Percentiles rank a stretch among this genome's conserved stretches.
Evolutionary conservation across 331 rosid species (phyloP).

Genomic region (Quercus phellos): DNA sequence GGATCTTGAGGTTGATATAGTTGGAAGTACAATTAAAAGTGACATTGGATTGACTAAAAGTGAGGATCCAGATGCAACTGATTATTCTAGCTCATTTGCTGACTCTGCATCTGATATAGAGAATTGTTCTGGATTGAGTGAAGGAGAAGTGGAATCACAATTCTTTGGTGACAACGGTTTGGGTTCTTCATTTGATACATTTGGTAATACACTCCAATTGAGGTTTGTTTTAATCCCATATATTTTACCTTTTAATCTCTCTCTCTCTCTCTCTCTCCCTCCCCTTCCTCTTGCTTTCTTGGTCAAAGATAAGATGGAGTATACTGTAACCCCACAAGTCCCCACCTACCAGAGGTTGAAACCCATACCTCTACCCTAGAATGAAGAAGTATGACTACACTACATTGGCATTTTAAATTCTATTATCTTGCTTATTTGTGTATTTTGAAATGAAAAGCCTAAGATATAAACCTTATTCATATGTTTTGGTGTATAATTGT

Average conservation of each 20-base stretch:
- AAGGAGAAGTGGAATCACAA: slow-evolving; percentile 71
- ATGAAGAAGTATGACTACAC: neutral
- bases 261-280: too few species aligned
- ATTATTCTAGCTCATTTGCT: slow-evolving; percentile 80
- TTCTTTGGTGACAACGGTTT: slow-evolving; percentile 40
- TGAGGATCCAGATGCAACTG: slow-evolving; percentile 80
- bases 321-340: neutral
- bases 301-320: slow-evolving; percentile 14
- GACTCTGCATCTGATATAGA: slow-evolving; percentile 51
- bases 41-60: slow-evolving; percentile 28
- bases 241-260: neutral
- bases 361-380: neutral
- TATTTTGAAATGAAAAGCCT: neutral
- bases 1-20: slow-evolving; percentile 63
- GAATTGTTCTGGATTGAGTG: slow-evolving; percentile 52
- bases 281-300: neutral
- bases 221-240: slow-evolving; percentile 44
- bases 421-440: neutral
- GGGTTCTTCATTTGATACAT: slow-evolving; percentile 41
- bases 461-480: neutral
- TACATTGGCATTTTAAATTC: neutral
- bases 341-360: neutral
- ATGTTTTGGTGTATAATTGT: neutral
- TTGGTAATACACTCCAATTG: slow-evolving; percentile 31
- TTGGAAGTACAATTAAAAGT: slow-evolving; percentile 48